A percentile compares a stretch with the other conserved stretches of the same genome.
phyloP scores from a whole-genome alignment of 1,284 basidiomycete species.

The Retiboletus flavoniger region DNA sequence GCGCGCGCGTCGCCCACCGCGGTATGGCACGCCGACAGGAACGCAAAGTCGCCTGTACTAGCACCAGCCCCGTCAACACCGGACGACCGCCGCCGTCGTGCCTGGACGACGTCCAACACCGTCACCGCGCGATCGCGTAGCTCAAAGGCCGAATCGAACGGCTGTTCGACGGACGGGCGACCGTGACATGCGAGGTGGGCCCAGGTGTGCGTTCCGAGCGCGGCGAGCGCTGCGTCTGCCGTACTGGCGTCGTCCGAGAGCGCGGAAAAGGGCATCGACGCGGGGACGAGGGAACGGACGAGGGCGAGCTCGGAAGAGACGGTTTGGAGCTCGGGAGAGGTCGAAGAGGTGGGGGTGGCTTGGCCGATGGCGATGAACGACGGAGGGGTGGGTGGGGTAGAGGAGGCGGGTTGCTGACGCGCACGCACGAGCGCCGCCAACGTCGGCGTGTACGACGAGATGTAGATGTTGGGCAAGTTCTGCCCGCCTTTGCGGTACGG shows the following conservation, averaged over 20 bases:
- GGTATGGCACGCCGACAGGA: conserved; percentile 25
- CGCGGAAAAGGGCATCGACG: conserved; percentile 6
- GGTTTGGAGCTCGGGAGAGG: conserved; percentile 9
- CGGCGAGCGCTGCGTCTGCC: conserved; percentile 8
- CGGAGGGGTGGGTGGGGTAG: not conserved
- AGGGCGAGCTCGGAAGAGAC: conserved; percentile 22
- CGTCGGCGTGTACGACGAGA: conserved; percentile 42
- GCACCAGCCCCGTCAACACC: not conserved
- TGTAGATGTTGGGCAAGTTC: conserved; percentile 32
- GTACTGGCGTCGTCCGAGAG: conserved; percentile 17
- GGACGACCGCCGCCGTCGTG: too few relatives aligned
- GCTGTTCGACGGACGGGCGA: conserved; percentile 12
- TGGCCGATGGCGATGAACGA: conserved; percentile 29
- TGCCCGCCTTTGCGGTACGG: conserved; percentile 17
- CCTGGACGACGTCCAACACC: conserved; percentile 32
- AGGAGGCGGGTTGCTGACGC: conserved; percentile 8
- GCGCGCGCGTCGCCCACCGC: conserved; percentile 3
- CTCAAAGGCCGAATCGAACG: conserved; percentile 33
- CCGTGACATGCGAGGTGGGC: conserved; percentile 34
- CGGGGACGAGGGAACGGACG: conserved; percentile 17
- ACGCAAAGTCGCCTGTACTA: conserved; percentile 17
- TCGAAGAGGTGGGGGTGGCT: conserved; percentile 6
- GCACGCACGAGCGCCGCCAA: conserved; percentile 34
- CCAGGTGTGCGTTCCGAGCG: conserved; percentile 25
- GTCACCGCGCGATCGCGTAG: conserved; percentile 28